Percentiles rank a stretch among this genome's conserved stretches.
Evolutionary conservation across 1,139 yeast genomes (phyloP).

Genomic region (Kodamaea suecica): DNA sequence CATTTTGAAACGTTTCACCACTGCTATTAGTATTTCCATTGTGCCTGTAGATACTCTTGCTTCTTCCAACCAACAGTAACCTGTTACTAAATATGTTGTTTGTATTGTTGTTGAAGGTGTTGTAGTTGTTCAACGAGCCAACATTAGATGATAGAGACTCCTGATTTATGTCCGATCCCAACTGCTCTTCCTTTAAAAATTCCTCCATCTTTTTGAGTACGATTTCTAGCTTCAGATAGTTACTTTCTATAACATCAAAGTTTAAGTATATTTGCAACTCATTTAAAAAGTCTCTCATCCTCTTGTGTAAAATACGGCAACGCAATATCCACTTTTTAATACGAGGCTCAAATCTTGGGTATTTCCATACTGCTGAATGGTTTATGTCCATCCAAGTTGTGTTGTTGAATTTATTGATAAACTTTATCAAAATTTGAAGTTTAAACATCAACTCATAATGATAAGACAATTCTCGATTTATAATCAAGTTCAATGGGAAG

Average conservation of each 20-base stretch:
- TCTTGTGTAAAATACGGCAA: constrained; percentile 55
- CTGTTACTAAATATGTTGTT: constrained; percentile 21
- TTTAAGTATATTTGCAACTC: constrained; percentile 57
- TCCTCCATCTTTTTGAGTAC: constrained; percentile 20
- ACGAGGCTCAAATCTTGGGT: constrained; percentile 36
- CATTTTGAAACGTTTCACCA: constrained; percentile 1
- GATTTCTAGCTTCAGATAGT: constrained; percentile 43
- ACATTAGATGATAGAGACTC: constrained; percentile 7
- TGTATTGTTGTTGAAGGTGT: constrained; percentile 28
- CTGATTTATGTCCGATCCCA: constrained; percentile 14
- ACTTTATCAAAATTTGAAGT: constrained; percentile 61
- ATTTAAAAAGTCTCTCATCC: constrained; percentile 60
- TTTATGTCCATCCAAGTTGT: constrained; percentile 73
- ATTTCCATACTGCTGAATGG: constrained; percentile 66
- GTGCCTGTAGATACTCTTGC: constrained; percentile 5
- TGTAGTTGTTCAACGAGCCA: constrained; percentile 17
- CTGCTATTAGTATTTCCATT: constrained; percentile 1
- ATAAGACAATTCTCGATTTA: constrained; percentile 66
- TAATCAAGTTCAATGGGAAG: constrained; percentile 77
- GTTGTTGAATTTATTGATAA: constrained; percentile 57
- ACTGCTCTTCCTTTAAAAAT: constrained; percentile 15
- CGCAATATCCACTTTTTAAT: constrained; percentile 56
- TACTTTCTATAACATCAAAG: constrained; percentile 58
- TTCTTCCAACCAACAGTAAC: constrained; percentile 7
- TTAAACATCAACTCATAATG: constrained; percentile 83